Conservation (phyloP, 106 monocot genomes). For the Amphibolis antarctica region DNA sequence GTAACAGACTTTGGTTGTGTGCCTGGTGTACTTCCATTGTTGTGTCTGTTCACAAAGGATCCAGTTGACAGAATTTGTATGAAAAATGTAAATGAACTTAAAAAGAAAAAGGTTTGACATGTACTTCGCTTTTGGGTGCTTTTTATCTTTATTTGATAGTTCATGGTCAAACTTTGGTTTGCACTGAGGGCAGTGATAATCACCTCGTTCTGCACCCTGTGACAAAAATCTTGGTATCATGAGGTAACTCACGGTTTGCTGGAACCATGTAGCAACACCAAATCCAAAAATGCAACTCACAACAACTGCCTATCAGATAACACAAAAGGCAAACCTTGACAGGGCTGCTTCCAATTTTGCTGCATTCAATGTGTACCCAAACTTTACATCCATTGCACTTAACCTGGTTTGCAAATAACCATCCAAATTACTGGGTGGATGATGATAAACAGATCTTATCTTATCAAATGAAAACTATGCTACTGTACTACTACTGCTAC, state of each 20-base stretch:
- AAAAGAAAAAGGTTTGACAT: not conserved
- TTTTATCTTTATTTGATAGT: conserved; percentile 31
- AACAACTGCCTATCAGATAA: not conserved
- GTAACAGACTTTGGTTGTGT: conserved; percentile 21
- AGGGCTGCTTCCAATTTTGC: conserved; percentile 29
- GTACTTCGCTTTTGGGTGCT: conserved; percentile 29
- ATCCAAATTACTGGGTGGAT: not conserved
- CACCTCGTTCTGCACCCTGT: conserved; percentile 50
- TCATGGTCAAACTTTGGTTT: conserved; percentile 42
- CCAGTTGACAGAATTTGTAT: not conserved
- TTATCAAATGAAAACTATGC: too few species aligned
- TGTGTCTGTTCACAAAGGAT: conserved; percentile 20
- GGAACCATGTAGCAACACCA: not conserved
- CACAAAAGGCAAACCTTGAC: conserved; percentile 37
- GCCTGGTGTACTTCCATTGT: conserved; percentile 15
- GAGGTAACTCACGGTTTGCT: not conserved
- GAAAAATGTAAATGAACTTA: not conserved
- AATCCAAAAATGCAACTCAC: not conserved
- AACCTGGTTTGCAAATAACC: conserved; percentile 37
- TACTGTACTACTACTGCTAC: too few species aligned
- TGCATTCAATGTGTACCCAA: conserved; percentile 93
- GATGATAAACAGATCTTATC: not conserved
- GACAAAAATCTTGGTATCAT: conserved; percentile 6
- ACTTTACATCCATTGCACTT: conserved; percentile 82
- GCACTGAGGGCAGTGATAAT: conserved; percentile 90